Evolutionary conservation across 345 rosid genomes (phyloP).

Genomic region (Brassica cretica): DNA sequence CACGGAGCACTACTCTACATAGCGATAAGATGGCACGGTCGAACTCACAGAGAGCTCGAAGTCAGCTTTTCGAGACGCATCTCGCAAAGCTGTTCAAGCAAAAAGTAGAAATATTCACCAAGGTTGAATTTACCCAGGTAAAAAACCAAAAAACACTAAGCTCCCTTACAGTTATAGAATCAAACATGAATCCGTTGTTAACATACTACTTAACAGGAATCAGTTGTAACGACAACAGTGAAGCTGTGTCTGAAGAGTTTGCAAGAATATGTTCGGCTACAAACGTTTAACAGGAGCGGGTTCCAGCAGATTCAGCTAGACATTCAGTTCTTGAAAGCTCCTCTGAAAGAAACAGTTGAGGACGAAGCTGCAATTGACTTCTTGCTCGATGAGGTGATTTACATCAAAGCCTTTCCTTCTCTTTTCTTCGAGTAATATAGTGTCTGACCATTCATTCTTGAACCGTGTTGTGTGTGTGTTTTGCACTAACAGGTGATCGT

Average conservation of each 20-base stretch:
- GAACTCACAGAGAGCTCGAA: conserved; percentile 78
- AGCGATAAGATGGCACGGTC: conserved; percentile 73
- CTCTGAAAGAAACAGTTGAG: conserved; percentile 67
- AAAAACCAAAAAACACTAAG: not conserved
- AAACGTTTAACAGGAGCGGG: conserved; percentile 92
- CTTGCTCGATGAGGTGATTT: conserved; percentile 87
- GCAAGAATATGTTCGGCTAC: conserved; percentile 91
- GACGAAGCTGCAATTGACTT: conserved; percentile 92
- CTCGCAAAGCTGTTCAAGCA: conserved; percentile 98
- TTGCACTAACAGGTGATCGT: conserved; percentile 69
- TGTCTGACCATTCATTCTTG: conserved; percentile 4
- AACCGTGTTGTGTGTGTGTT: conserved; percentile 7
- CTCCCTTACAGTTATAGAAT: too few relatives aligned
- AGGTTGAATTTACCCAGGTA: conserved; percentile 95
- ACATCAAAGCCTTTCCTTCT: not conserved
- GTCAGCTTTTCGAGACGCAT: conserved; percentile 98
- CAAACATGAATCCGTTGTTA: too few relatives aligned
- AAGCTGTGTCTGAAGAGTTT: conserved; percentile 89
- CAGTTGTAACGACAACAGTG: conserved; percentile 66
- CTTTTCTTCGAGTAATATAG: conserved; percentile 14
- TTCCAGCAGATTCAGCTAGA: conserved; percentile 98
- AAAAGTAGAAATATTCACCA: conserved; percentile 95
- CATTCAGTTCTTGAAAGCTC: conserved; percentile 80
- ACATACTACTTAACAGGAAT: conserved; percentile 70
- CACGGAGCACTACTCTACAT: conserved; percentile 78